Percentiles rank a stretch among this genome's conserved stretches.
Conservation (phyloP, 129 eudicot genomes). For the Escallonia herrerae region DNA sequence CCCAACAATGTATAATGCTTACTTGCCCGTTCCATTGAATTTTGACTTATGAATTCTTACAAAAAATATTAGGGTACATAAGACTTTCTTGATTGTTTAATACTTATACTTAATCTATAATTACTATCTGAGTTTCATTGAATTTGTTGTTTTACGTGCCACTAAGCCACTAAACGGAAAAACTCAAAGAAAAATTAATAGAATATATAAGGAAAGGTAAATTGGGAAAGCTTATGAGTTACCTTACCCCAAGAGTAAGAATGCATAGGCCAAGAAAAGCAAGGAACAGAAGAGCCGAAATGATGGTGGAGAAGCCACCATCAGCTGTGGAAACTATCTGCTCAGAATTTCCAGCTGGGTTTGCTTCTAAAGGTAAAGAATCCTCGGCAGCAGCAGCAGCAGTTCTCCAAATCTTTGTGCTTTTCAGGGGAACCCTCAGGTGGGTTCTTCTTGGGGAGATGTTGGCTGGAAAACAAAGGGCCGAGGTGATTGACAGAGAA, state of each 20-base stretch:
- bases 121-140: too few species aligned
- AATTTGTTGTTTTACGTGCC: too few species aligned
- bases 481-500: not conserved
- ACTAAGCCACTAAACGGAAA: too few species aligned
- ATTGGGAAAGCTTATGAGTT: not conserved
- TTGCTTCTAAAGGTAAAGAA: slow-evolving; percentile 24
- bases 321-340: slow-evolving; percentile 20
- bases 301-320: slow-evolving; percentile 22
- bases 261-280: slow-evolving; percentile 50
- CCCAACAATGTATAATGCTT: too few species aligned
- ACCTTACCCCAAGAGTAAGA: slow-evolving; percentile 57
- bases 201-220: too few species aligned
- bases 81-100: too few species aligned
- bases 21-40: too few species aligned
- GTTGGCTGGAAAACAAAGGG: not conserved
- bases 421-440: not conserved
- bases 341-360: slow-evolving; percentile 24
- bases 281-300: slow-evolving; percentile 36
- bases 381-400: slow-evolving; percentile 9
- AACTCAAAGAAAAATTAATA: too few species aligned
- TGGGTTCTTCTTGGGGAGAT: not conserved
- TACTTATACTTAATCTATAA: too few species aligned
- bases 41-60: too few species aligned
- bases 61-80: too few species aligned
- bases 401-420: slow-evolving; percentile 11